Percentiles rank a stretch among this genome's conserved stretches.
phyloP scores from a whole-genome alignment of 805 yeast species.

The Suhomyces vadensis region DNA sequence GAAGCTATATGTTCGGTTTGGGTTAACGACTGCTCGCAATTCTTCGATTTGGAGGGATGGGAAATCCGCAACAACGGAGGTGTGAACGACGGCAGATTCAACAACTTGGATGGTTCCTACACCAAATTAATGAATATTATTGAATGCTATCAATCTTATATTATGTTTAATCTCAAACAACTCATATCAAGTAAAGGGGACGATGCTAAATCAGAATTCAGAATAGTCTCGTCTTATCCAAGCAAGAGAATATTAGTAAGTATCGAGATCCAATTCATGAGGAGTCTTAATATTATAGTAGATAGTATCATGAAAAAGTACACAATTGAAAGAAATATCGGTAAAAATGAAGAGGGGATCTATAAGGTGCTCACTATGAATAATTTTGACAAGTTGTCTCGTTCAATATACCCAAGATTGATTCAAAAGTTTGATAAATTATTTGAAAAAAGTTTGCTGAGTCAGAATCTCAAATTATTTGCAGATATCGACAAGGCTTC shows the following conservation, averaged over 20 bases:
- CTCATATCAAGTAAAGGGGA: constrained; percentile 24
- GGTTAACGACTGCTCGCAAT: constrained; percentile 48
- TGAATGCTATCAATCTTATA: constrained; percentile 37
- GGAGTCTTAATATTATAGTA: constrained; percentile 41
- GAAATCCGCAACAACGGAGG: constrained; percentile 19
- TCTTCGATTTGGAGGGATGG: constrained; percentile 46
- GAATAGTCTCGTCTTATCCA: constrained; percentile 39
- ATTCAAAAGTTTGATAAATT: constrained; percentile 34
- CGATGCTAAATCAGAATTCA: constrained; percentile 18
- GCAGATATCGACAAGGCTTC: constrained; percentile 44
- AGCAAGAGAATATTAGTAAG: constrained; percentile 41
- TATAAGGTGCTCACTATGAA: constrained; percentile 46
- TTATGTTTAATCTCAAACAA: constrained; percentile 30
- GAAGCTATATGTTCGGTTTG: constrained; percentile 46
- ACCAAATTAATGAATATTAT: constrained; percentile 39
- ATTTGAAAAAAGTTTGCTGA: constrained; percentile 36
- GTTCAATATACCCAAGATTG: constrained; percentile 32
- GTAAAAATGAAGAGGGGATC: constrained; percentile 25
- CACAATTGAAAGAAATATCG: constrained; percentile 25
- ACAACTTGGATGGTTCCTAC: constrained; percentile 18
- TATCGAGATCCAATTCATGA: constrained; percentile 46
- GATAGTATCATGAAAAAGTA: constrained; percentile 45
- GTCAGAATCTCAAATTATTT: constrained; percentile 40
- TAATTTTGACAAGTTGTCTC: constrained; percentile 39
- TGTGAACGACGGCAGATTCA: neutral